Base-by-base conservation (phyloP, 2,329 filamentous ascomycete species). In the Neofusicoccum kwambonambiense region DNA sequence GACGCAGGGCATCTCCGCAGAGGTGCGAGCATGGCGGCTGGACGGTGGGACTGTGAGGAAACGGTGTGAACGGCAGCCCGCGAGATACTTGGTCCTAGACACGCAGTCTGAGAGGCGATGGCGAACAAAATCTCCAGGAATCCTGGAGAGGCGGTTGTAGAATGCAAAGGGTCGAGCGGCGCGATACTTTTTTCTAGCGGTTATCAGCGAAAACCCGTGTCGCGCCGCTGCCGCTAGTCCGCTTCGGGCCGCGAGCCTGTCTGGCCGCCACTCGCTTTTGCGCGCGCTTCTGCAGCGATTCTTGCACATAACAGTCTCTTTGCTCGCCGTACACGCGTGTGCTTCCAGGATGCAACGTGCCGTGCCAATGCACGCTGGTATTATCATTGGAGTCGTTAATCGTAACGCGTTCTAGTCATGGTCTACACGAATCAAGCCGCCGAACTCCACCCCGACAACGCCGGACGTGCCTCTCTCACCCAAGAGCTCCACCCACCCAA, bases 1-100 rank as follows among this genome's bases (percentile, higher is more conserved):
- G 72, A 74, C 67, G 75, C 72, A 67, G 77, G 72, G 67, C 76
- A 78, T 77, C 74, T 78, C 74, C 77, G 73, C 61, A 78, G 66
- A 67, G 76, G 75, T 68, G 70, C 72, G 65, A 78, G 74, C 77
- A 90, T 31, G 41, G 17, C 41, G 17, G 17, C n/a, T 6, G 19
- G 15, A 9, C 7, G 39, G 11, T 15, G 35, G 22, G 34, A 44
- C 4, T 5, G 13, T 11, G 49, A 4, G n/a, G 13, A 27, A n/a
- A 19, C 5, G 17, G 49, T 7, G 4, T 15, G 22, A 3, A 15
- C 3, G n/a, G n/a, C 7, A 19, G n/a, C 35, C 13, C 3, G 15
- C 34, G 41, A 9, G 15, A 39, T 11, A 6, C 2, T 47, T 3
- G 12, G 31, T 22, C 8, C 6, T 27, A 31, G 8, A 3, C 3